Evolutionary conservation across 2,329 filamentous ascomycete species (phyloP), one percentile per base, ranked within the genome.

Genomic region (Hymenoscyphus repandus): DNA sequence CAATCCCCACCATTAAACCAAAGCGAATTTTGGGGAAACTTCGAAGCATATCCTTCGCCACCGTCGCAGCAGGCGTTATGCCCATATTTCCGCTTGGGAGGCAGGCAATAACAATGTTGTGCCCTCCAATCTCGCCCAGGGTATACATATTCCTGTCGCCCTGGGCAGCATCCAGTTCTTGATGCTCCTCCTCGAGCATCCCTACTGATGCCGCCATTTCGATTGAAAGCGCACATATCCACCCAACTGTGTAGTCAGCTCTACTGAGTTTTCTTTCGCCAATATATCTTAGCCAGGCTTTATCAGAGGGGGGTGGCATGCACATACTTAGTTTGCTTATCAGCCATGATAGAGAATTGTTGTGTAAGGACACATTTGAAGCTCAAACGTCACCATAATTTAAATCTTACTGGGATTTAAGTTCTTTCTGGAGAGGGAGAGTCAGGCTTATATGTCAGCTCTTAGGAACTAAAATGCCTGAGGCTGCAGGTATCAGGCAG

Each of bases 1-100:
- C 72, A 34, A 75, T 69, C 15, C 72, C 72, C 1, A 75, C 71
- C 64, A 76, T 66, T 1, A 76, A 60, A 2, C 65, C 66, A 36
- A 74, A 62, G 17, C 57, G 62, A 31, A 73, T 68, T 11, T 59
- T 56, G 51, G 22, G 22, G 22, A 71, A 72, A 4, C 61, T 63
- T 5, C 54, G 45, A 12, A 50, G 47, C 60, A 71, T 66, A 15
- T 64, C 53, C 20, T 52, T 62, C 1, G 65, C 66, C 2, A 67
- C 64, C 2, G 56, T 57, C 9, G 69, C 66, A 1, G 69, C 66
- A 2, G 65, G 49, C 40, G 49, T 64, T 17, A 17, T 49, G 2
- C 49, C 44, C 31, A 45, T 49, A 2, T 20, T 6, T 9, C 43
- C 30, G n/a, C 41, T 42, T 20, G 59, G 58, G 2, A 62, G 52